Evolutionary conservation across 768 basidiomycete genomes (phyloP).

Genomic region (Infundibulicybe gibba): DNA sequence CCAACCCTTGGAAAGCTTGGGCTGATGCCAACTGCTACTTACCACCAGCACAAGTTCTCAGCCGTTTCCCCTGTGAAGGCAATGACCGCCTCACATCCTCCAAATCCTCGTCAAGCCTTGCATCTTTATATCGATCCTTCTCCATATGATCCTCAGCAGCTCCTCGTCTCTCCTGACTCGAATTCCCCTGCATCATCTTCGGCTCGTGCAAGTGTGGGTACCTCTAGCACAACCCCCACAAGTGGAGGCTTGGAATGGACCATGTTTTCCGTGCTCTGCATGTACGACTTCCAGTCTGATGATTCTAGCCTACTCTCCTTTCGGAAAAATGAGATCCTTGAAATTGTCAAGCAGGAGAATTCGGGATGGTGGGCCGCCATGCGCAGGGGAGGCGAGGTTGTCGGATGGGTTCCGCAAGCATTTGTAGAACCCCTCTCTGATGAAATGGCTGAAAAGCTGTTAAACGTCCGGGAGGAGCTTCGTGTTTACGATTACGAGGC

Average conservation of each 20-base stretch:
- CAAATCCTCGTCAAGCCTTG: slow-evolving; percentile 28
- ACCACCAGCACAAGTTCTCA: neutral
- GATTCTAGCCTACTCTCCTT: slow-evolving; percentile 65
- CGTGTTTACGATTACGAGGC: slow-evolving; percentile 45
- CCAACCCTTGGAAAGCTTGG: too few species aligned
- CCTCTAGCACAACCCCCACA: slow-evolving; percentile 25
- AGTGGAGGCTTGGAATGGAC: slow-evolving; percentile 25
- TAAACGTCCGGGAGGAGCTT: slow-evolving; percentile 37
- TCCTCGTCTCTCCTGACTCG: slow-evolving; percentile 25
- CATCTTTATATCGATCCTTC: slow-evolving; percentile 35
- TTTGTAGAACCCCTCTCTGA: slow-evolving; percentile 57
- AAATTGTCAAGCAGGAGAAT: slow-evolving; percentile 63
- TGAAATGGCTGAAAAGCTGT: slow-evolving; percentile 46
- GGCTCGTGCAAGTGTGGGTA: slow-evolving; percentile 21
- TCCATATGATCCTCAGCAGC: slow-evolving; percentile 19
- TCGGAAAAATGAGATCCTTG: slow-evolving; percentile 61
- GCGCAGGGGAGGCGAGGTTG: slow-evolving; percentile 40
- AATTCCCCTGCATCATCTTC: slow-evolving; percentile 33
- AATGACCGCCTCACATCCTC: slow-evolving; percentile 13
- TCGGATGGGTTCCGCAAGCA: slow-evolving; percentile 78
- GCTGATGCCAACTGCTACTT: too few species aligned
- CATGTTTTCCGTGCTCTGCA: slow-evolving; percentile 55
- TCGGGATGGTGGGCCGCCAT: slow-evolving; percentile 85
- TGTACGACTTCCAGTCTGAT: slow-evolving; percentile 63
- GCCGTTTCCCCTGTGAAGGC: slow-evolving; percentile 1